phyloP scores from a whole-genome alignment of 495 filamentous ascomycete genomes.

The Geoglossum glabrum region DNA sequence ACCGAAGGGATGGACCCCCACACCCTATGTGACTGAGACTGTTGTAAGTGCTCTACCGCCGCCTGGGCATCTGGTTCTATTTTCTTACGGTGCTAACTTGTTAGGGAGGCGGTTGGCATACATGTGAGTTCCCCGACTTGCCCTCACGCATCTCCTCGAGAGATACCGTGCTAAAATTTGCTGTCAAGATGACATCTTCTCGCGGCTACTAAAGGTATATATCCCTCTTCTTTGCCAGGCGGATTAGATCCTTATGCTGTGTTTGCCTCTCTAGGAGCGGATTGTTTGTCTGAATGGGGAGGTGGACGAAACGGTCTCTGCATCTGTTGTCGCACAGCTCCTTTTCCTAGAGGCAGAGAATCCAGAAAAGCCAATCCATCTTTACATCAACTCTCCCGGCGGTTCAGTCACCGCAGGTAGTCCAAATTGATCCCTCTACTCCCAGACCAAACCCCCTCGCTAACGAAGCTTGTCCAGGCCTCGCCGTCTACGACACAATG shows the following conservation, averaged over 20 bases:
- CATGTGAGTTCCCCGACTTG: conserved; percentile 26
- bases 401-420: conserved; percentile 75
- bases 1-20: conserved; percentile 18
- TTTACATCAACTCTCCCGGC: conserved; percentile 95
- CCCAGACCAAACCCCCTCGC: neutral
- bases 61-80: neutral
- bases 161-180: neutral
- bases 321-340: conserved; percentile 83
- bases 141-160: neutral
- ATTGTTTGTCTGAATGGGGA: conserved; percentile 88
- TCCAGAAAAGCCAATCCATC: conserved; percentile 78
- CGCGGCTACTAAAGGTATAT: conserved; percentile 49
- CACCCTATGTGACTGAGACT: conserved; percentile 25
- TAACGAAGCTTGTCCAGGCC: conserved; percentile 23
- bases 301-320: conserved; percentile 74
- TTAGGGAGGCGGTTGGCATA: conserved; percentile 77
- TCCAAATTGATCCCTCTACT: neutral
- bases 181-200: conserved; percentile 59
- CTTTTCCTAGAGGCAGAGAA: conserved; percentile 96
- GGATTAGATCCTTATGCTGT: neutral
- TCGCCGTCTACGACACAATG: conserved; percentile 99
- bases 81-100: conserved; percentile 20
- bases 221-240: neutral
- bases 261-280: conserved; percentile 41
- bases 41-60: conserved; percentile 2